Evolutionary conservation across 768 basidiomycete genomes (phyloP).

Genomic region (Galerina sulciceps): DNA sequence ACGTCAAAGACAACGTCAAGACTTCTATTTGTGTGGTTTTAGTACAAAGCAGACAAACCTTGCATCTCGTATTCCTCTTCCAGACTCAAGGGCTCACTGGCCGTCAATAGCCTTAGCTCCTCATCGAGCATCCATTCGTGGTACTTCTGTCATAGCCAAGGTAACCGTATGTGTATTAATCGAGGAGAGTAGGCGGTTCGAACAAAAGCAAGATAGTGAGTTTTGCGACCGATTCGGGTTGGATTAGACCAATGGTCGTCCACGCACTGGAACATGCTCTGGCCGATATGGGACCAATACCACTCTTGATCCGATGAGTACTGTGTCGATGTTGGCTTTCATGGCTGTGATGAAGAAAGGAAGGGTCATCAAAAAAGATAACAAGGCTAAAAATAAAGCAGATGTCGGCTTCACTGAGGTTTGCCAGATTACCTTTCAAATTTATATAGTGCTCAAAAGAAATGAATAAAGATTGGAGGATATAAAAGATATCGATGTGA

Average conservation of each 20-base stretch:
- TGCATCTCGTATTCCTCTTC: constrained; percentile 92
- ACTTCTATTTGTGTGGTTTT: background rate
- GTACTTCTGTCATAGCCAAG: constrained; percentile 59
- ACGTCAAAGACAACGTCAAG: background rate
- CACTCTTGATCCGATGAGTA: constrained; percentile 67
- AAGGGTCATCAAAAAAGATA: background rate
- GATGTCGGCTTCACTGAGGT: too few species aligned
- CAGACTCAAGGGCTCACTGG: constrained; percentile 80
- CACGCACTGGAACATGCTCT: constrained; percentile 52
- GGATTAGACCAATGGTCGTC: background rate
- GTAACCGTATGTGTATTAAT: too few species aligned
- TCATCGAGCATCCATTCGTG: constrained; percentile 87
- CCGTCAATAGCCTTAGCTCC: constrained; percentile 75
- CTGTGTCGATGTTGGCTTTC: constrained; percentile 68
- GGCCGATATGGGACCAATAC: constrained; percentile 83
- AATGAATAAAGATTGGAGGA: too few species aligned
- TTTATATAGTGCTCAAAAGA: too few species aligned
- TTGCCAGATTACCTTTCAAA: too few species aligned
- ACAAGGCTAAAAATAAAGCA: too few species aligned
- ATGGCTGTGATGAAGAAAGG: constrained; percentile 36
- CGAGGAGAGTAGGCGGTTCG: background rate
- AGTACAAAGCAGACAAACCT: constrained; percentile 42
- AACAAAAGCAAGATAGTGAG: background rate
- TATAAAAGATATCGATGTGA: too few species aligned
- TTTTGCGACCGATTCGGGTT: background rate